Percentiles rank a stretch among this genome's conserved stretches.
These are phyloP conservation scores for Pythium dissimile DNA, from an alignment of 352 stramenopile species.

Conservation along the genomic window DNA sequence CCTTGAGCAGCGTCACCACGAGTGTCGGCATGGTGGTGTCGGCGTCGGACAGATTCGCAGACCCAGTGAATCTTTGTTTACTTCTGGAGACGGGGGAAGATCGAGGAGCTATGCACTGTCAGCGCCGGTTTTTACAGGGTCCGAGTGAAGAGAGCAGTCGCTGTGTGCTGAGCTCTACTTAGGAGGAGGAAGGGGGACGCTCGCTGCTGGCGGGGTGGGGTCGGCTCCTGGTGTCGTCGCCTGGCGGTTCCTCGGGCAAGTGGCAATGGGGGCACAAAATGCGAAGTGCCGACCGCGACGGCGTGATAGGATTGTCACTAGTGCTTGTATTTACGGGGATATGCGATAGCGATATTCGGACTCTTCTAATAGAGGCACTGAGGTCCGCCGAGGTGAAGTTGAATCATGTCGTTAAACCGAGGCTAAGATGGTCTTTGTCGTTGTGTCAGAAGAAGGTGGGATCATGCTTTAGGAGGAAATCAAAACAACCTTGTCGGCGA, in stretches of 20 bases:
- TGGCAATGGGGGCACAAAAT: neutral
- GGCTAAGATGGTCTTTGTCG: neutral
- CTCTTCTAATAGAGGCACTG: too few relatives aligned
- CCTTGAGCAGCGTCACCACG: slow-evolving; percentile 59
- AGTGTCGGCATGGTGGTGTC: slow-evolving; percentile 50
- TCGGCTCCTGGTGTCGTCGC: neutral
- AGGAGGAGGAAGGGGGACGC: neutral
- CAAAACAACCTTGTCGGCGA: too few relatives aligned
- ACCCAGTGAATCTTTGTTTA: neutral
- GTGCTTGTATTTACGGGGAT: neutral
- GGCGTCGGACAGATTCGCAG: too few relatives aligned
- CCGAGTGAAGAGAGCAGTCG: too few relatives aligned
- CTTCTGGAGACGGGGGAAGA: too few relatives aligned
- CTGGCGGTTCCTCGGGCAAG: neutral
- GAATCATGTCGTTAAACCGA: slow-evolving; percentile 8
- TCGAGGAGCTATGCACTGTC: neutral
- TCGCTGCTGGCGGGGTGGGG: too few relatives aligned
- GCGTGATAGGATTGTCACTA: slow-evolving; percentile 4
- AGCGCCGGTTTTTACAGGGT: too few relatives aligned
- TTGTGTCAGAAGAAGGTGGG: slow-evolving; percentile 5
- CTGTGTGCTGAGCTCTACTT: too few relatives aligned
- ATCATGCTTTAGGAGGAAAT: neutral
- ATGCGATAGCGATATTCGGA: neutral
- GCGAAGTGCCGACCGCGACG: neutral
- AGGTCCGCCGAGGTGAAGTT: slow-evolving; percentile 11